These are phyloP conservation scores for Przewalskia tangutica DNA, from an alignment of 257 asterid genomes.

Conservation along the genomic window DNA sequence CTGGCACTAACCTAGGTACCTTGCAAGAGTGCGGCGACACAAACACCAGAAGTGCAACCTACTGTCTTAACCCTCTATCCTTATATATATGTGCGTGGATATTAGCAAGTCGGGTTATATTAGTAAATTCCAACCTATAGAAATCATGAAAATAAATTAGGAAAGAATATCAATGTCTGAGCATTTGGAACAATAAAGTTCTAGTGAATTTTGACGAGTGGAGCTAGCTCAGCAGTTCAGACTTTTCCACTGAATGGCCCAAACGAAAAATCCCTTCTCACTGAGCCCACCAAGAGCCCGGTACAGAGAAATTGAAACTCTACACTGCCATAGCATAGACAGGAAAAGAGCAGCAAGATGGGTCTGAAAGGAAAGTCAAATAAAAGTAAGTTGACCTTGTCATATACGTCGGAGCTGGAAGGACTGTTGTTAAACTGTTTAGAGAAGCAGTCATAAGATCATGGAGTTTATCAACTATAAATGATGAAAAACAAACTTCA, in stretches of 20 bases:
- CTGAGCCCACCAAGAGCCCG: not conserved
- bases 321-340: not conserved
- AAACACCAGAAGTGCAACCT: not conserved
- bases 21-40: not conserved
- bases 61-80: not conserved
- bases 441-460: not conserved
- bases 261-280: not conserved
- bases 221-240: not conserved
- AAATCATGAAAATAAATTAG: not conserved
- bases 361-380: not conserved
- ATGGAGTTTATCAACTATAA: not conserved
- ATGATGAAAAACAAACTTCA: not conserved
- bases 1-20: not conserved
- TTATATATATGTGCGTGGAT: not conserved
- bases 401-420: not conserved
- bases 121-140: not conserved
- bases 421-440: not conserved
- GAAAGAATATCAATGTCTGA: not conserved
- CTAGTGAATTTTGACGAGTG: not conserved
- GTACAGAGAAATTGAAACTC: not conserved
- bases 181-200: not conserved
- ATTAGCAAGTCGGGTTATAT: not conserved
- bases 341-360: not conserved
- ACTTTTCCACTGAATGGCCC: not conserved
- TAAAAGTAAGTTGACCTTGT: not conserved